Conservation (phyloP, 352 stramenopile genomes). For the Pythium aquatile region DNA sequence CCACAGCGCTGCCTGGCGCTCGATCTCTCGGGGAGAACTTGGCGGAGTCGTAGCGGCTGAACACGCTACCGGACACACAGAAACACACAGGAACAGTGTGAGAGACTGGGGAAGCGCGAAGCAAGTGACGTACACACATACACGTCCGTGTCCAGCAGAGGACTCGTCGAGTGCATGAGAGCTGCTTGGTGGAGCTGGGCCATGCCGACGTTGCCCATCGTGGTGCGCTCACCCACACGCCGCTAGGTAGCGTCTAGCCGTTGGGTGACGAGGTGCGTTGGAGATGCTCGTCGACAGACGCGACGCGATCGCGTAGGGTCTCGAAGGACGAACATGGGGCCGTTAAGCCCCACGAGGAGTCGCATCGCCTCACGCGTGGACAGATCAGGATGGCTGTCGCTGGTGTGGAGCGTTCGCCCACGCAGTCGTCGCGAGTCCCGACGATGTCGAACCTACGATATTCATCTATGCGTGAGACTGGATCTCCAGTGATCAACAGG, state of each 20-base stretch:
- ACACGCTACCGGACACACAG: constrained; percentile 1
- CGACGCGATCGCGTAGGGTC: constrained; percentile 34
- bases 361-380: constrained; percentile 36
- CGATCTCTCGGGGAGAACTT: constrained; percentile 11
- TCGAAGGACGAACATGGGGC: constrained; percentile 55
- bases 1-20: constrained; percentile 17
- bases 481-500: neutral
- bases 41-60: constrained; percentile 13
- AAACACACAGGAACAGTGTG: neutral
- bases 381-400: neutral
- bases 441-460: constrained; percentile 18
- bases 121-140: constrained; percentile 16
- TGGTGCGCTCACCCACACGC: constrained; percentile 56
- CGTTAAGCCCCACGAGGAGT: constrained; percentile 56
- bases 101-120: neutral
- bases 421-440: constrained; percentile 16
- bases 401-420: constrained; percentile 16
- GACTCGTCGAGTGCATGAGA: constrained; percentile 21
- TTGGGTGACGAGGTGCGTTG: neutral
- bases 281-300: neutral
- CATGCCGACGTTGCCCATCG: constrained; percentile 47
- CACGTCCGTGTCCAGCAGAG: constrained; percentile 37
- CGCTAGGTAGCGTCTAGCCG: neutral
- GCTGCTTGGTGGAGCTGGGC: constrained; percentile 41
- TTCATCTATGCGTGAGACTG: neutral